phyloP scores from a whole-genome alignment of 306 rosid species.

The Vigna trinervia region DNA sequence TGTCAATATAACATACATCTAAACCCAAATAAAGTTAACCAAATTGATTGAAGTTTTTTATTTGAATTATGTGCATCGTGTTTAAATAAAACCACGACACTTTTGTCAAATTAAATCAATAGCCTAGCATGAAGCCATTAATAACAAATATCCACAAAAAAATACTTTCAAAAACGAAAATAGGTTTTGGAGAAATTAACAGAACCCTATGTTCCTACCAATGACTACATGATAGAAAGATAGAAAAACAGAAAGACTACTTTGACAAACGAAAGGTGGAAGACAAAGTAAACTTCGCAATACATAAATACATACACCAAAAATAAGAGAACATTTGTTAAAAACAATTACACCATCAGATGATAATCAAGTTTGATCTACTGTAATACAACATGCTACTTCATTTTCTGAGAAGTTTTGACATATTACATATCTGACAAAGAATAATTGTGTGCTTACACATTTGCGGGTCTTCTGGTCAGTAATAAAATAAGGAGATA shows the following conservation, averaged over 20 bases:
- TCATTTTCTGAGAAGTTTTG: constrained; percentile 20
- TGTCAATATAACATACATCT: constrained; percentile 33
- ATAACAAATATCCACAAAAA: constrained; percentile 20
- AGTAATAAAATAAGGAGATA: constrained; percentile 92
- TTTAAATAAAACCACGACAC: constrained; percentile 30
- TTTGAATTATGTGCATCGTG: constrained; percentile 1
- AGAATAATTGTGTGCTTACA: constrained; percentile 60
- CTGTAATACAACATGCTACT: neutral
- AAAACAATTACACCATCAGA: neutral
- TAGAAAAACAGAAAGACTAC: constrained; percentile 12
- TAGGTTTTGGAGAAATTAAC: constrained; percentile 31
- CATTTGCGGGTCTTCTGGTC: constrained; percentile 90
- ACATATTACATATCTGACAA: constrained; percentile 11
- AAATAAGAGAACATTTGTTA: neutral
- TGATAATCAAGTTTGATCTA: constrained; percentile 22
- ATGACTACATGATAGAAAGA: constrained; percentile 18
- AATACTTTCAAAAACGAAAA: neutral
- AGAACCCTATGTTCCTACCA: constrained; percentile 7
- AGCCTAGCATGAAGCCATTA: constrained; percentile 19
- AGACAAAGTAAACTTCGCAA: neutral
- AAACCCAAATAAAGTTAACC: constrained; percentile 10
- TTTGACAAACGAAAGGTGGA: neutral
- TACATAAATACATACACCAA: neutral
- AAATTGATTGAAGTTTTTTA: constrained; percentile 26
- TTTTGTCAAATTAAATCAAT: constrained; percentile 27